phyloP scores from a whole-genome alignment of 2,329 filamentous ascomycete genomes.

The Colletotrichum cordylinicola region DNA sequence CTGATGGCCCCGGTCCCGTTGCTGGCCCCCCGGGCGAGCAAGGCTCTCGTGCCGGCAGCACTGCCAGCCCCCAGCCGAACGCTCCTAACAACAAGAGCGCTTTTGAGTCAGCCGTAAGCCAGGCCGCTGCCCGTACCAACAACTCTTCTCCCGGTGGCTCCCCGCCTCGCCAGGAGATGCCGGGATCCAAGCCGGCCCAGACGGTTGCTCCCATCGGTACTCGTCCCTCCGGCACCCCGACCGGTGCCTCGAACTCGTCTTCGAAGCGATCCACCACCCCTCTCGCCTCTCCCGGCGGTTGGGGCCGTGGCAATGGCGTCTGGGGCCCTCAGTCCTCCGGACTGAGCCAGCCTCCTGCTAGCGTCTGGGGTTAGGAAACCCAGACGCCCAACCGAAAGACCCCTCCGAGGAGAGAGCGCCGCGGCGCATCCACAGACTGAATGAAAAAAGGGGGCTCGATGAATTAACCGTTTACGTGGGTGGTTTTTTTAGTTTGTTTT shows the following conservation, averaged over 20 bases:
- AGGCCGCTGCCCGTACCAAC: constrained; percentile 79
- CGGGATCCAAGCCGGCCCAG: constrained; percentile 58
- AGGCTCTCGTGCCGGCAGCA: constrained; percentile 80
- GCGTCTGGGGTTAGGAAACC: constrained; percentile 81
- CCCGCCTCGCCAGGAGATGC: constrained; percentile 72
- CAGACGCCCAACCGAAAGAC: background rate
- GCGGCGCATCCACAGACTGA: background rate
- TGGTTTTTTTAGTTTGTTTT: constrained; percentile 18
- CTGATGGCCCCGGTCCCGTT: constrained; percentile 44
- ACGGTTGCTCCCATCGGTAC: constrained; percentile 94
- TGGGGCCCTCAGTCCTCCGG: constrained; percentile 81
- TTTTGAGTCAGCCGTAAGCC: constrained; percentile 68
- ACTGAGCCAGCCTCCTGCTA: constrained; percentile 81
- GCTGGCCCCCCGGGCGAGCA: constrained; percentile 58
- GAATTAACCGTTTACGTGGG: constrained; percentile 1
- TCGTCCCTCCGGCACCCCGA: constrained; percentile 71
- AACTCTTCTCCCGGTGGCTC: constrained; percentile 85
- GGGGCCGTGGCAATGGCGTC: constrained; percentile 81
- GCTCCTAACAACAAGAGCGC: constrained; percentile 61
- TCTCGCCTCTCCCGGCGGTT: constrained; percentile 84
- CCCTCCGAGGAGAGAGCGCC: background rate
- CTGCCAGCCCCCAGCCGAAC: constrained; percentile 80
- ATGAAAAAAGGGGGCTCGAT: background rate
- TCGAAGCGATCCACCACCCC: constrained; percentile 87
- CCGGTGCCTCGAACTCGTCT: constrained; percentile 48